Conservation (phyloP, 805 yeast genomes). For the Tetrapisispora taiwanensis region DNA sequence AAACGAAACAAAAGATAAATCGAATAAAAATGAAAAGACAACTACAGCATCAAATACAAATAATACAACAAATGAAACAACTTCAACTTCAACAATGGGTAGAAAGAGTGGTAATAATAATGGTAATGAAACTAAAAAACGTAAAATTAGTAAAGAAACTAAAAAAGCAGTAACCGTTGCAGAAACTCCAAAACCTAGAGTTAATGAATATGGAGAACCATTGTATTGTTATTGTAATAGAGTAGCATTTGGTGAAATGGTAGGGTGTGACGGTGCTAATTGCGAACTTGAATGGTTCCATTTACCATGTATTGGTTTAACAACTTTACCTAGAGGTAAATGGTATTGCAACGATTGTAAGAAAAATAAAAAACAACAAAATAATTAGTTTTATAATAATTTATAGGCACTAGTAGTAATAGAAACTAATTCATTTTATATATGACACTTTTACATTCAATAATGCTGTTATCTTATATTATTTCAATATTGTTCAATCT, state of each 20-base stretch:
- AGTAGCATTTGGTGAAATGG: slow-evolving; percentile 97
- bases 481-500: too few relatives aligned
- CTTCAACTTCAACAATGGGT: background rate
- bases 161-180: background rate
- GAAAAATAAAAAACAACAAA: slow-evolving; percentile 2
- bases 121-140: slow-evolving; percentile 5
- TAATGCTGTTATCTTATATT: too few relatives aligned
- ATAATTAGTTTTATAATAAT: too few relatives aligned
- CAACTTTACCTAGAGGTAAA: slow-evolving; percentile 76
- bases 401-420: too few relatives aligned
- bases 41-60: slow-evolving; percentile 4
- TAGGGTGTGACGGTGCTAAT: slow-evolving; percentile 92
- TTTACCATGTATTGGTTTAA: slow-evolving; percentile 81
- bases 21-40: background rate
- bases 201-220: slow-evolving; percentile 49
- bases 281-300: slow-evolving; percentile 96
- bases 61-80: background rate
- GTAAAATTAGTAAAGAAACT: slow-evolving; percentile 1
- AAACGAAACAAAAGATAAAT: slow-evolving; percentile 12
- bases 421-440: too few relatives aligned
- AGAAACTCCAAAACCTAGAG: slow-evolving; percentile 6
- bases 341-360: slow-evolving; percentile 71
- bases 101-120: background rate
- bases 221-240: slow-evolving; percentile 94
- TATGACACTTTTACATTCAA: too few relatives aligned